These are phyloP conservation scores for Polyporus arcularius DNA, from an alignment of 768 basidiomycete genomes.

Conservation along the genomic window DNA sequence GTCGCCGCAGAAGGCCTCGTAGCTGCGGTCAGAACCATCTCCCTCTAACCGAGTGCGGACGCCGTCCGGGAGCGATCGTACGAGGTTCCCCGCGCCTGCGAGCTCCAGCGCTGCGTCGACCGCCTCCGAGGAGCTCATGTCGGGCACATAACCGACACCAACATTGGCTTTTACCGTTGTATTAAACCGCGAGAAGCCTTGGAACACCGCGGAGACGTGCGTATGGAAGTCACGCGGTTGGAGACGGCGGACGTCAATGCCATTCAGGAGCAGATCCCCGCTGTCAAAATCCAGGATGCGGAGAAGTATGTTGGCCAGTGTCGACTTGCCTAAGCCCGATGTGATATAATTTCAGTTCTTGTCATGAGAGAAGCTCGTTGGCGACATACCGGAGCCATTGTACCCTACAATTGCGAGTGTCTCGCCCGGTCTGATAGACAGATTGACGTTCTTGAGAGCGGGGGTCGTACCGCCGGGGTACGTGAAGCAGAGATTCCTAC, in stretches of 20 bases:
- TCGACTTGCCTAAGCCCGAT: constrained; percentile 71
- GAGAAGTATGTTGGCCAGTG: constrained; percentile 78
- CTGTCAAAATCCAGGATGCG: constrained; percentile 76
- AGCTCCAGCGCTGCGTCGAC: constrained; percentile 67
- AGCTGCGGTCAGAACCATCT: constrained; percentile 49
- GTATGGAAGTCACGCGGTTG: constrained; percentile 71
- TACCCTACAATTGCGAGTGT: constrained; percentile 84
- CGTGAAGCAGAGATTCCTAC: constrained; percentile 66
- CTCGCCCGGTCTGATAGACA: constrained; percentile 73
- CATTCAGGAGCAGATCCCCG: constrained; percentile 72
- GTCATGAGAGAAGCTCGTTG: neutral
- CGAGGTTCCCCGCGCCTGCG: constrained; percentile 69
- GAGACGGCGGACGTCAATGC: constrained; percentile 62
- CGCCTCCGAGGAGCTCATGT: constrained; percentile 55
- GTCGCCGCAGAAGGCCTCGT: constrained; percentile 19
- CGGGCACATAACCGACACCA: constrained; percentile 76
- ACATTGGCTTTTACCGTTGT: constrained; percentile 81
- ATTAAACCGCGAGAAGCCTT: constrained; percentile 82
- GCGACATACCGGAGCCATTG: constrained; percentile 73
- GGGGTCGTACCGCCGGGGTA: constrained; percentile 76
- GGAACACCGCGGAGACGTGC: constrained; percentile 80
- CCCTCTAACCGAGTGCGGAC: constrained; percentile 72
- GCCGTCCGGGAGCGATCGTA: constrained; percentile 68
- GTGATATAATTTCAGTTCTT: neutral
- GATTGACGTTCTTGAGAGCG: constrained; percentile 67